phyloP scores from a whole-genome alignment of 2,329 filamentous ascomycete species.

The Pyrenophora seminiperda region DNA sequence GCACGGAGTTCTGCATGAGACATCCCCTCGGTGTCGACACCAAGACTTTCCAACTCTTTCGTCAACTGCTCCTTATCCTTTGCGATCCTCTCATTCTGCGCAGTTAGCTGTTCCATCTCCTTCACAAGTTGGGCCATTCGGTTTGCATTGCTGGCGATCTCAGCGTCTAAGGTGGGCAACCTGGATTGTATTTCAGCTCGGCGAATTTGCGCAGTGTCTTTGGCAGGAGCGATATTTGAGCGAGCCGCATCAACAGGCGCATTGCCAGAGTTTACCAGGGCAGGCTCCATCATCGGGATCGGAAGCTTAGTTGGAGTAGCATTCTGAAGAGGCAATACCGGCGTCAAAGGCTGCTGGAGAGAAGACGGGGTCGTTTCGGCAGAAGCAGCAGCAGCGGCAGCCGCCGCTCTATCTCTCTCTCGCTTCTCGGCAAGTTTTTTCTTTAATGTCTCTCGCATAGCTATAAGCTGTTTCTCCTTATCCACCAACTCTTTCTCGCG shows the following conservation, averaged over 20 bases:
- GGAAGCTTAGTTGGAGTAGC: background rate
- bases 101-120: slow-evolving; percentile 53
- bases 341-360: slow-evolving; percentile 3
- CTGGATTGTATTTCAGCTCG: slow-evolving; percentile 57
- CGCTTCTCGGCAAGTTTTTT: slow-evolving; percentile 36
- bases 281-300: background rate
- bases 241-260: background rate
- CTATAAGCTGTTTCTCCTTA: slow-evolving; percentile 58
- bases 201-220: slow-evolving; percentile 37
- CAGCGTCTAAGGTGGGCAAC: slow-evolving; percentile 54
- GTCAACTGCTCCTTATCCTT: slow-evolving; percentile 52
- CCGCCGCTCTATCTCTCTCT: slow-evolving; percentile 25
- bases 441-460: slow-evolving; percentile 41
- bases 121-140: slow-evolving; percentile 49
- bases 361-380: background rate
- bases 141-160: slow-evolving; percentile 48
- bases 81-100: slow-evolving; percentile 48
- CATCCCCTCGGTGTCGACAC: slow-evolving; percentile 55
- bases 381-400: slow-evolving; percentile 20
- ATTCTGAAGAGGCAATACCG: slow-evolving; percentile 5
- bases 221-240: background rate
- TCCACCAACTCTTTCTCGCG: slow-evolving; percentile 52
- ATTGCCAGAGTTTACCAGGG: background rate
- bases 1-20: slow-evolving; percentile 53
- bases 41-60: slow-evolving; percentile 56